phyloP scores from a whole-genome alignment of 2,329 filamentous ascomycete genomes.

The Fusarium falciforme region DNA sequence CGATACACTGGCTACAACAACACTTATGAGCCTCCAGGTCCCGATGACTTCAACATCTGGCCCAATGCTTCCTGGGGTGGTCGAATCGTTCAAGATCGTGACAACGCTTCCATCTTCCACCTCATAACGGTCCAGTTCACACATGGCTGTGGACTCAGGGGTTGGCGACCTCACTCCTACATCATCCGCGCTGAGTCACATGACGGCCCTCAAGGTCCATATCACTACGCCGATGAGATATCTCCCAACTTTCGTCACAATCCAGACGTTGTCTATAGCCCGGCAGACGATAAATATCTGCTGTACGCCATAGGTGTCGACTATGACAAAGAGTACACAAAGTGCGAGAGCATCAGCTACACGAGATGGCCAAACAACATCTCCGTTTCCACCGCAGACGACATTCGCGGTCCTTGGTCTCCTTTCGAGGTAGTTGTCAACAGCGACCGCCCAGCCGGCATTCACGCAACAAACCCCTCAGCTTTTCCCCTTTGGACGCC shows the following conservation, averaged over 20 bases:
- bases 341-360: constrained; percentile 27
- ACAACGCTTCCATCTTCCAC: constrained; percentile 54
- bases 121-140: constrained; percentile 59
- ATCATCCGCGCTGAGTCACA: constrained; percentile 59
- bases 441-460: constrained; percentile 15
- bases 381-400: constrained; percentile 37
- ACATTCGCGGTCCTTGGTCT: constrained; percentile 34
- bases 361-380: constrained; percentile 38
- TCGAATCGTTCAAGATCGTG: constrained; percentile 57
- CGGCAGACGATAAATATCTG: constrained; percentile 56
- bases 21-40: constrained; percentile 52
- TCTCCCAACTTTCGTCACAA: constrained; percentile 59
- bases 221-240: constrained; percentile 54
- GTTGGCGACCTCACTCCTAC: constrained; percentile 60
- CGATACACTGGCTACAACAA: constrained; percentile 59
- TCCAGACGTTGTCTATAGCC: constrained; percentile 57
- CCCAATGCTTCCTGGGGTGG: constrained; percentile 61
- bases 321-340: not conserved
- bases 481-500: constrained; percentile 49
- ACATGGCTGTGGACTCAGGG: constrained; percentile 57
- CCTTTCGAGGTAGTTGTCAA: constrained; percentile 20
- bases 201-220: constrained; percentile 57
- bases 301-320: constrained; percentile 57
- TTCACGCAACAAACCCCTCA: constrained; percentile 54
- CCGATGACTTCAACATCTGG: not conserved